phyloP scores from a whole-genome alignment of 2,329 filamentous ascomycete genomes.

The Fonsecaea erecta region DNA sequence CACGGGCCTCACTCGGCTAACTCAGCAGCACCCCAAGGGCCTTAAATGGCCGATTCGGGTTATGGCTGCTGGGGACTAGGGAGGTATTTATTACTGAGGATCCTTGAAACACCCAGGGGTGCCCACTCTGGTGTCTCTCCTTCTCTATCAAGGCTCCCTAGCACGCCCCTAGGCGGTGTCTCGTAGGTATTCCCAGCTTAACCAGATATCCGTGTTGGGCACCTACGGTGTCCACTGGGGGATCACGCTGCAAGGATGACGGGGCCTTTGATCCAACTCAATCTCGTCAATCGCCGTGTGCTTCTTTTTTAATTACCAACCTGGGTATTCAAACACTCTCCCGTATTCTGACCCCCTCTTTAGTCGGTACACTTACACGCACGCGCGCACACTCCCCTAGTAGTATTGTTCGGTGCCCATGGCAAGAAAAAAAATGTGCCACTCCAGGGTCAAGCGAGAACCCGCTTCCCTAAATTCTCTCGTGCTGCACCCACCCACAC shows the following conservation, averaged over 20 bases:
- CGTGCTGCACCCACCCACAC: neutral
- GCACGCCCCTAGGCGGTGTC: neutral
- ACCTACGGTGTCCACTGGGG: neutral
- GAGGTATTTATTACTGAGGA: too few species aligned
- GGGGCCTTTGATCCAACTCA: slow-evolving; percentile 20
- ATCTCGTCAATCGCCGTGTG: slow-evolving; percentile 23
- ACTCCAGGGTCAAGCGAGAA: slow-evolving; percentile 27
- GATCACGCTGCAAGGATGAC: neutral
- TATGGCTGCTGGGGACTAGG: neutral
- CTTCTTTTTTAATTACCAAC: neutral
- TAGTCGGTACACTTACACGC: neutral
- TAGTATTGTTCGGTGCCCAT: neutral
- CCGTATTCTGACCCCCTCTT: neutral
- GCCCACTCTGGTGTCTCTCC: neutral
- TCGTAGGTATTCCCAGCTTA: slow-evolving; percentile 2
- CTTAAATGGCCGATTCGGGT: neutral
- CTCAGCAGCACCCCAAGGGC: neutral
- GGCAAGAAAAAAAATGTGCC: slow-evolving; percentile 12
- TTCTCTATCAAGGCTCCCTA: neutral
- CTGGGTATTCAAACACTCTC: neutral
- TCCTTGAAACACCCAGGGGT: neutral
- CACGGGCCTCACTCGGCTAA: too few species aligned
- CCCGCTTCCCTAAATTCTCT: slow-evolving; percentile 21
- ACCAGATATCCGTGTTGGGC: neutral
- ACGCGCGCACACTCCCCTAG: neutral